Evolutionary conservation across 2,329 filamentous ascomycete species (phyloP).

Genomic region (Septoria linicola): DNA sequence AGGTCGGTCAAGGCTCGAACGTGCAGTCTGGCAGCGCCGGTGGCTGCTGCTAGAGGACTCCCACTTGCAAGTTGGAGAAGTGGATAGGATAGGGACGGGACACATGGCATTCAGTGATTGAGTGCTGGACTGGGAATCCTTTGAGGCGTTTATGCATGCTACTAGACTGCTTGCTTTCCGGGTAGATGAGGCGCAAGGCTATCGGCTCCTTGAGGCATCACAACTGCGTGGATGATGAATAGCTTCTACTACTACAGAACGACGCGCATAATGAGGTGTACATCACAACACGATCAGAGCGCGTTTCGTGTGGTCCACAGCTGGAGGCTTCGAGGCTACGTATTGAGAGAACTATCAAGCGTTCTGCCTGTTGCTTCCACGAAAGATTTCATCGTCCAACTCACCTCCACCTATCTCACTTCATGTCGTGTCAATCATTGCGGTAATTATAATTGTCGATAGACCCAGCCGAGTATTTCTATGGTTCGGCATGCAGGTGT

Average conservation of each 20-base stretch:
- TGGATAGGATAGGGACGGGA: conserved; percentile 18
- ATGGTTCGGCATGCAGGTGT: no score
- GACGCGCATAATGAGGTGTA: conserved; percentile 24
- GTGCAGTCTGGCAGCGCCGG: conserved; percentile 83
- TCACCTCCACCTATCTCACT: no score
- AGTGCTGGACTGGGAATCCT: conserved; percentile 15
- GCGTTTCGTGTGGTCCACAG: conserved; percentile 9
- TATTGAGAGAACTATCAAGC: no score
- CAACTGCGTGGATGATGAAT: conserved; percentile 20
- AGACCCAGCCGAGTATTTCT: no score
- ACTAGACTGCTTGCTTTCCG: conserved; percentile 28
- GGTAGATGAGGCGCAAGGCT: conserved; percentile 28
- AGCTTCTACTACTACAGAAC: conserved; percentile 24
- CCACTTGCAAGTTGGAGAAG: conserved; percentile 3
- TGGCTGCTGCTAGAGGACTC: conserved; percentile 73
- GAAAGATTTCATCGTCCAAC: no score
- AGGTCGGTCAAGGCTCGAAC: conserved; percentile 91
- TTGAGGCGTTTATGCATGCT: conserved; percentile 26
- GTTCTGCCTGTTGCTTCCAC: no score
- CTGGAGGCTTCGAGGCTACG: conserved; percentile 9
- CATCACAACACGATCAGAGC: conserved; percentile 8
- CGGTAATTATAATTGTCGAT: no score
- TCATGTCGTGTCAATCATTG: no score
- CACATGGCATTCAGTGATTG: conserved; percentile 19
- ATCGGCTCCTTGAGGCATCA: conserved; percentile 8